These are phyloP conservation scores for Betula pendula DNA, from an alignment of 306 rosid genomes.

Conservation along the genomic window DNA sequence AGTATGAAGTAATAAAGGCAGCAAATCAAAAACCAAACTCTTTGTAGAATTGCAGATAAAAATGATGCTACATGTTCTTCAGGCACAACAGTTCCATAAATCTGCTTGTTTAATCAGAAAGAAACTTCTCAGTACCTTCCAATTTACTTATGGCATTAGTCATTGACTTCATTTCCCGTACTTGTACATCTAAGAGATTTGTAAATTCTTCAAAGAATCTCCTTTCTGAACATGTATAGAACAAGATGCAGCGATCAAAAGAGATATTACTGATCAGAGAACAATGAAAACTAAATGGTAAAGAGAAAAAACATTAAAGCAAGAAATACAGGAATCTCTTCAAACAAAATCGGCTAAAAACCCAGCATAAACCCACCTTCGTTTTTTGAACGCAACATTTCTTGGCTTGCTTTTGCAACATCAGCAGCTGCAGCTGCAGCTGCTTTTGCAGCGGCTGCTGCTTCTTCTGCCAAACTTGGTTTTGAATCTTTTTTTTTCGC, in stretches of 20 bases:
- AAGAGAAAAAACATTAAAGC: slow-evolving; percentile 12
- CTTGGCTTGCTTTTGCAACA: slow-evolving; percentile 86
- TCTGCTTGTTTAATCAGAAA: slow-evolving; percentile 29
- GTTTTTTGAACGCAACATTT: slow-evolving; percentile 66
- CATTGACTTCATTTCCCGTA: slow-evolving; percentile 92
- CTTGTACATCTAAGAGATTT: slow-evolving; percentile 65
- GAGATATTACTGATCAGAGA: slow-evolving; percentile 9
- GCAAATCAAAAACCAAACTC: slow-evolving; percentile 9
- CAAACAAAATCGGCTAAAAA: not conserved
- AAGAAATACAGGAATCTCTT: slow-evolving; percentile 17
- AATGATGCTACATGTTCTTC: not conserved
- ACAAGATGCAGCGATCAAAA: slow-evolving; percentile 27
- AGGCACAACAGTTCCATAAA: not conserved
- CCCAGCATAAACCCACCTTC: slow-evolving; percentile 56
- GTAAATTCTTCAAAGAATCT: slow-evolving; percentile 57
- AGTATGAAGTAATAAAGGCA: not conserved
- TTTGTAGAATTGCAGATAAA: not conserved
- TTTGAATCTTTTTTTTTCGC: slow-evolving; percentile 44
- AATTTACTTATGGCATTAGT: slow-evolving; percentile 64
- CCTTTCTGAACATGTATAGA: slow-evolving; percentile 54
- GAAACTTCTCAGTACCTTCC: slow-evolving; percentile 64
- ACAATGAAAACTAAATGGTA: slow-evolving; percentile 9
- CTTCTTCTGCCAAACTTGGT: slow-evolving; percentile 77
- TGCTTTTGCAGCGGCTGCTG: slow-evolving; percentile 86
- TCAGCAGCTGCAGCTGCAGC: slow-evolving; percentile 96